Percentiles rank a stretch among this genome's conserved stretches.
These are phyloP conservation scores for Aspergillus pseudoterreus DNA, from an alignment of 2,329 filamentous ascomycete species.

Conservation along the genomic window DNA sequence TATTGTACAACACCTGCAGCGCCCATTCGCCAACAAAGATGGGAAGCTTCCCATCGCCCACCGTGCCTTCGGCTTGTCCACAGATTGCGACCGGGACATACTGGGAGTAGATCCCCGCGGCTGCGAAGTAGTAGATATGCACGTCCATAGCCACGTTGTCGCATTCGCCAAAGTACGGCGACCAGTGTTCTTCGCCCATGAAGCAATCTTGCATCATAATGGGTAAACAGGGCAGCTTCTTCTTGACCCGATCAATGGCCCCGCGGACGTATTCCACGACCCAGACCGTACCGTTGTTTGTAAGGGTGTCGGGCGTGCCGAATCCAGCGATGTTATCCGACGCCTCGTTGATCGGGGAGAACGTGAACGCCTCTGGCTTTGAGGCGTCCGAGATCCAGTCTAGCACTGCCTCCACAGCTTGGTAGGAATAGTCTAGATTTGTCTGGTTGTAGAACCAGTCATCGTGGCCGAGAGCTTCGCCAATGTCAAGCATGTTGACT, in stretches of 20 bases:
- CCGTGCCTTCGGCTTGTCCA: conserved; percentile 7
- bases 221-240: conserved; percentile 8
- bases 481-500: conserved; percentile 19
- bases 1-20: conserved; percentile 11
- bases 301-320: conserved; percentile 15
- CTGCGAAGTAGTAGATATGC: conserved; percentile 19
- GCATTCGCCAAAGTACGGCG: conserved; percentile 6
- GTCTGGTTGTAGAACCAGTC: conserved; percentile 21
- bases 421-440: conserved; percentile 15
- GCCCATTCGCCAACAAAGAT: conserved; percentile 21
- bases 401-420: conserved; percentile 16
- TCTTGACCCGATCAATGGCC: conserved; percentile 12
- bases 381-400: conserved; percentile 16
- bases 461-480: conserved; percentile 17
- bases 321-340: conserved; percentile 16
- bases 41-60: conserved; percentile 16
- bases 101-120: conserved; percentile 10
- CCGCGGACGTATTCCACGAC: conserved; percentile 16
- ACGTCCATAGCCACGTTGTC: conserved; percentile 21
- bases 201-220: conserved; percentile 25
- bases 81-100: conserved; percentile 1
- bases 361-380: conserved; percentile 16
- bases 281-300: conserved; percentile 16
- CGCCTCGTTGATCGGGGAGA: conserved; percentile 22
- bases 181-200: conserved; percentile 19